phyloP scores from a whole-genome alignment of 805 yeast species.

The Candida caryicola region DNA sequence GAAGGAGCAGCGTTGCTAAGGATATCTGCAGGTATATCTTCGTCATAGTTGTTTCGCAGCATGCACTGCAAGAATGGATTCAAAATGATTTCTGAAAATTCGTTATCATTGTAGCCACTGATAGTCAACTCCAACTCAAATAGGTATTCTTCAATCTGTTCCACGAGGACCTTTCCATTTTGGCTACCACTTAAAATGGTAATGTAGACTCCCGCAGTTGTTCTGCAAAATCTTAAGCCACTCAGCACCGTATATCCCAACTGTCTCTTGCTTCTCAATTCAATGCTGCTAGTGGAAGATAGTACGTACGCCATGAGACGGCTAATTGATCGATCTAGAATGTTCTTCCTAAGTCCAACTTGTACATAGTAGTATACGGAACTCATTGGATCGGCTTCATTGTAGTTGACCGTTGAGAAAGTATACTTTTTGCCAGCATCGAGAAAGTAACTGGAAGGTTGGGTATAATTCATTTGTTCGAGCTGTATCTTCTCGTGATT shows the following conservation, averaged over 20 bases:
- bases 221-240: conserved; percentile 50
- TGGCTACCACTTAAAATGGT: conserved; percentile 52
- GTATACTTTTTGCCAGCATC: conserved; percentile 17
- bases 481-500: conserved; percentile 17
- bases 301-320: conserved; percentile 47
- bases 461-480: conserved; percentile 2
- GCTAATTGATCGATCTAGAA: conserved; percentile 37
- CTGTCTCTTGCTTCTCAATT: conserved; percentile 53
- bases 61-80: conserved; percentile 32
- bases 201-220: conserved; percentile 57
- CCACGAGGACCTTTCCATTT: conserved; percentile 39
- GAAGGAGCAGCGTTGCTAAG: conserved; percentile 24
- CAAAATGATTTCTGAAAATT: conserved; percentile 34
- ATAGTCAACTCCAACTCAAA: conserved; percentile 37
- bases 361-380: conserved; percentile 56
- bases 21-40: conserved; percentile 19
- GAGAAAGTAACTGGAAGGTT: conserved; percentile 36
- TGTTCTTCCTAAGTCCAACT: conserved; percentile 47
- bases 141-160: conserved; percentile 49
- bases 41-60: conserved; percentile 3
- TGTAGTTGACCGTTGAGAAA: conserved; percentile 28
- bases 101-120: conserved; percentile 24
- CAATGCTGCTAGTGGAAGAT: conserved; percentile 41
- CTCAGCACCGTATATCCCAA: conserved; percentile 63
- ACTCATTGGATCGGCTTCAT: conserved; percentile 48